Conservation (phyloP, 495 filamentous ascomycete genomes). For the Penicillium argentinense region DNA sequence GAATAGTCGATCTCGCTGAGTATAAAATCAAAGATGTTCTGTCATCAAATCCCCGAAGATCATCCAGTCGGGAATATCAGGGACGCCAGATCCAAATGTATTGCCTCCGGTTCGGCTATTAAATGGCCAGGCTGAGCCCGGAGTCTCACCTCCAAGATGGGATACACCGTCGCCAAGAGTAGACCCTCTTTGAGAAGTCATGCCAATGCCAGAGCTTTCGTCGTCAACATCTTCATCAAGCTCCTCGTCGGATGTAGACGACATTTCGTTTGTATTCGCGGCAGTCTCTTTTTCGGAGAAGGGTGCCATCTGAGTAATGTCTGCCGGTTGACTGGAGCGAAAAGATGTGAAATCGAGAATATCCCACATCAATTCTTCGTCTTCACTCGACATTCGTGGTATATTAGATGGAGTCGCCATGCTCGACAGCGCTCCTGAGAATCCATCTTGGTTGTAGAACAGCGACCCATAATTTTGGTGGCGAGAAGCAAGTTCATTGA, state of each 20-base stretch:
- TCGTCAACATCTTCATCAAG: neutral
- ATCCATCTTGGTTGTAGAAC: conserved; percentile 31
- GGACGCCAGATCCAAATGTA: conserved; percentile 12
- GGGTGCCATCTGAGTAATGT: neutral
- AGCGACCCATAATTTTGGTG: conserved; percentile 28
- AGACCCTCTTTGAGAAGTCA: neutral
- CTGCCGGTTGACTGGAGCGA: neutral
- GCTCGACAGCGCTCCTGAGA: conserved; percentile 21
- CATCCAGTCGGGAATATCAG: conserved; percentile 35
- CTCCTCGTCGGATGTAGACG: neutral
- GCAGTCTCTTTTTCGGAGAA: neutral
- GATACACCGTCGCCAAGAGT: neutral
- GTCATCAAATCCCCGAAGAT: conserved; percentile 26
- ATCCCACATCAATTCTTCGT: conserved; percentile 32
- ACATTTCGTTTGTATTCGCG: neutral
- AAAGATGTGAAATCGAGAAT: conserved; percentile 28
- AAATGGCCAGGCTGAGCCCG: conserved; percentile 20
- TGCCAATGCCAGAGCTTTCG: too few species aligned
- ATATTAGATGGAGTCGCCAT: conserved; percentile 31
- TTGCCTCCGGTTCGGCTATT: conserved; percentile 2
- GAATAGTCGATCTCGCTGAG: neutral
- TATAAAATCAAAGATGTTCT: conserved; percentile 18
- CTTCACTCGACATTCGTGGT: conserved; percentile 25
- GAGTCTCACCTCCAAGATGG: neutral
- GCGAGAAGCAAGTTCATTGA: conserved; percentile 24